Percentiles rank a stretch among this genome's conserved stretches.
phyloP scores from a whole-genome alignment of 179 eudicot species.

The Spinacia oleracea region DNA sequence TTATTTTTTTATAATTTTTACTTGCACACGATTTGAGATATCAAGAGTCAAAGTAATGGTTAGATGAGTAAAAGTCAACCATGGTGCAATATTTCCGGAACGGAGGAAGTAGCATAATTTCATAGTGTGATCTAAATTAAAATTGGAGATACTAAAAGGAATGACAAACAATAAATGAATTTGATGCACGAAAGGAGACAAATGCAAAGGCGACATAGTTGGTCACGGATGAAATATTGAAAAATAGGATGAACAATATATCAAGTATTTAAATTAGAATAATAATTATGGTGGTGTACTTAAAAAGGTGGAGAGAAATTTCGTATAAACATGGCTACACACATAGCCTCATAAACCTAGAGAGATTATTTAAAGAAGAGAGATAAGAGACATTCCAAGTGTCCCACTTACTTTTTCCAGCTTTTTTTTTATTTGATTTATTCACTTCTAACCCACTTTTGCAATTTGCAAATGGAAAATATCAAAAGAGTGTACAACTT shows the following conservation, averaged over 20 bases:
- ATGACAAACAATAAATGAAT: neutral
- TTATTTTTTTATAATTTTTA: too few relatives aligned
- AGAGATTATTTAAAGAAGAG: conserved; percentile 15
- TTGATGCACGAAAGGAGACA: conserved; percentile 13
- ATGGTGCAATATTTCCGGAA: too few relatives aligned
- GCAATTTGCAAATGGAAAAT: neutral
- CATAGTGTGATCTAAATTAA: too few relatives aligned
- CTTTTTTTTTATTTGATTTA: conserved; percentile 16
- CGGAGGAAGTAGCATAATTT: too few relatives aligned
- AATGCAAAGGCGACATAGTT: conserved; percentile 22
- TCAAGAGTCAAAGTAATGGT: too few relatives aligned
- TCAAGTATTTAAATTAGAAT: neutral
- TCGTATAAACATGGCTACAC: too few relatives aligned
- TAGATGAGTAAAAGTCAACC: too few relatives aligned
- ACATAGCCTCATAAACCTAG: conserved; percentile 19
- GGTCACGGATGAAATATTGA: conserved; percentile 24
- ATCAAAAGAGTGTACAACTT: too few relatives aligned
- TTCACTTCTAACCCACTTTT: conserved; percentile 5
- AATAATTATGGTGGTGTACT: neutral
- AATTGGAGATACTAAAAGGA: too few relatives aligned
- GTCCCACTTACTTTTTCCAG: conserved; percentile 42
- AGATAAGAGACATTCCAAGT: conserved; percentile 38
- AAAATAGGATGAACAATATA: too few relatives aligned
- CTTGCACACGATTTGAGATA: too few relatives aligned
- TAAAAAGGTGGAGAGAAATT: conserved; percentile 4